Evolutionary conservation across 1,139 yeast species (phyloP), one percentile per base, ranked within the genome.

Genomic region (Kodamaea anthophila): DNA sequence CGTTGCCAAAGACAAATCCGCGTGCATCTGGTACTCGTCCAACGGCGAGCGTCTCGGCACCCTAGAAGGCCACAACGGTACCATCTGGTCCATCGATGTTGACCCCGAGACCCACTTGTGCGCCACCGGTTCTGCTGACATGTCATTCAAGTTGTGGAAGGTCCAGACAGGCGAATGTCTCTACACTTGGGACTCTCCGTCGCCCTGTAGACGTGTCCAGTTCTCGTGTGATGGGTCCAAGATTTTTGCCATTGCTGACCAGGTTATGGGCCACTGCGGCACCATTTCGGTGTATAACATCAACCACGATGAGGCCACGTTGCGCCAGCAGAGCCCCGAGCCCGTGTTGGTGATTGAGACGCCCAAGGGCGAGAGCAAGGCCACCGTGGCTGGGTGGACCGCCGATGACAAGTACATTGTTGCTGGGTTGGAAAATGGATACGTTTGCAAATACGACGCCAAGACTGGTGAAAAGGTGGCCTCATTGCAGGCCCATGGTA

Each of bases 31-130:
- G 97, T 91, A 74, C 59, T 76, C 96, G 15, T 81, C 84, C 42
- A 91, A 88, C 55, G 99, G 99, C 47, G 98, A 93, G 63, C 77
- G 98, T 60, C 63, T 93, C 38, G 99, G 98, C 31, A 91, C 99
- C 36, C 75, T 86, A 44, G 77, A 74, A 38, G 73, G 73, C 28
- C 98, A 91, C 57, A 72, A 72, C 41, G 98, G 98, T 77, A 85
- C 96, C 38, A 81, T 91, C 50, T 87, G 94, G 94, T 80, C 96
- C 23, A 81, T 91, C 41, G 97, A 91, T 53, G 82, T 87, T 32
- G 94, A 85, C 55, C 65, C 71, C 28, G 68, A 70, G 51, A 61
- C 93, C 14, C 66, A 70, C 24, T 72, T 74, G 41, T 78, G 86
- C 45, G 77, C 80, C 35, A 88, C 98, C 4, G 97, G 96, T 23